Evolutionary conservation across 2,329 filamentous ascomycete species (phyloP), one percentile per base, ranked within the genome.

Genomic region (Stagonosporopsis tanaceti): DNA sequence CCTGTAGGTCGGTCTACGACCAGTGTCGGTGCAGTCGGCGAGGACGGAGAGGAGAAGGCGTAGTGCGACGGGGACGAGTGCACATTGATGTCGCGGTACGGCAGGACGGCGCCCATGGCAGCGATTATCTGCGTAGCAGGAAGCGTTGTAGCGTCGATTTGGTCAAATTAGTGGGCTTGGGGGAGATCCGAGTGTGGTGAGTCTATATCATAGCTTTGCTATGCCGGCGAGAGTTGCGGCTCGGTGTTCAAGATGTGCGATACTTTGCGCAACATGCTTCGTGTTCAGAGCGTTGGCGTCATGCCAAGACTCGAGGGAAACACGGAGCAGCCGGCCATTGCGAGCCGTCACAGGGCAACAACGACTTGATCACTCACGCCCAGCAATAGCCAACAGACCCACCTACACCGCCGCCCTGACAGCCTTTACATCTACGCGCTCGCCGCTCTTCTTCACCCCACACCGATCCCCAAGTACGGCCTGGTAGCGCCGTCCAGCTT

Each of bases 41-140:
- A 94, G 0, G 95, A 98, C 27, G 95, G 95, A 27, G 95, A 99
- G 37, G 92, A 93, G 79, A 99, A 99, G 69, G 93, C 92, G 83
- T 99, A 99, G 75, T 95, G 90, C 70, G 94, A 92, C 69, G 91
- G 84, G 50, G 94, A 93, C 65, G 93, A 91, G 78, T 96, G 93
- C 77, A 99, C 88, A 78, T 98, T 99, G 82, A 98, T 96, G 82
- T 99, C 95, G 75, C 94, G 87, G 79, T 93, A 99, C 22, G 94
- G 95, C 53, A 89, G 81, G 52, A 79, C 76, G 53, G 77, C 76
- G 63, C 79, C 80, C 84, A 85, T 87, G 57, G 56, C 48, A 54
- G 53, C 20, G 25, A 46, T 41, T 30, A n/a, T 35, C 7, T 28
- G 25, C 14, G 32, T 34, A 32, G 44, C 17, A 53, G 44, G n/a